Conservation (phyloP, 129 eudicot species). For the Helianthus tuberosus region DNA sequence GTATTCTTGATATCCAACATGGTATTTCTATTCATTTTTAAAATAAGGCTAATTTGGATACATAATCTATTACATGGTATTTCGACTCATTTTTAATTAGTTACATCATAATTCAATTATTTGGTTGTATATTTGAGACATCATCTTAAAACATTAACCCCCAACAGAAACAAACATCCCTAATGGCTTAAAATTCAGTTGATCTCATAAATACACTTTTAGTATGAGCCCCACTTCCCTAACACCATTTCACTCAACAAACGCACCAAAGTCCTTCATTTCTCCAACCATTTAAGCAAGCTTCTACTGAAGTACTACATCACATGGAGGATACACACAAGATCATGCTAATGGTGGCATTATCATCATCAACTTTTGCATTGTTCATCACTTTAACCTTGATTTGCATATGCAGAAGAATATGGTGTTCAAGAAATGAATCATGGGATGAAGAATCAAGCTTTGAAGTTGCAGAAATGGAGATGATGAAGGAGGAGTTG, state of each 20-base stretch:
- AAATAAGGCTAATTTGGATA: too few relatives aligned
- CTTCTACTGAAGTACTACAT: not conserved
- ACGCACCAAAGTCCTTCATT: not conserved
- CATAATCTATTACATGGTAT: too few relatives aligned
- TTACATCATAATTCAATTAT: too few relatives aligned
- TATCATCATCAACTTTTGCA: conserved; percentile 32
- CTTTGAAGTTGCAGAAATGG: conserved; percentile 48
- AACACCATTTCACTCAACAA: not conserved
- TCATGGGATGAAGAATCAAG: conserved; percentile 47
- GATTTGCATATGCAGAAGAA: conserved; percentile 42
- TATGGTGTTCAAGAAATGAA: conserved; percentile 23
- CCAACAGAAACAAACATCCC: not conserved
- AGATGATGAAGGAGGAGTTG: conserved; percentile 57
- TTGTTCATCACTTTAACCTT: conserved; percentile 32
- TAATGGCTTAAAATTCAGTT: too few relatives aligned
- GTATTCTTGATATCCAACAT: too few relatives aligned
- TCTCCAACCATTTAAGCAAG: not conserved
- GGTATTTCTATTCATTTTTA: too few relatives aligned
- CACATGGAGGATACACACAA: conserved; percentile 57
- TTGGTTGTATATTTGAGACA: too few relatives aligned
- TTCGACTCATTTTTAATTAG: too few relatives aligned
- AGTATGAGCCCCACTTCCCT: not conserved
- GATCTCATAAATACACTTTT: too few relatives aligned
- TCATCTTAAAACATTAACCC: too few relatives aligned
- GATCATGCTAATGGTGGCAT: conserved; percentile 47